These are phyloP conservation scores for Tilletia horrida DNA, from an alignment of 1,284 basidiomycete genomes.

Conservation along the genomic window DNA sequence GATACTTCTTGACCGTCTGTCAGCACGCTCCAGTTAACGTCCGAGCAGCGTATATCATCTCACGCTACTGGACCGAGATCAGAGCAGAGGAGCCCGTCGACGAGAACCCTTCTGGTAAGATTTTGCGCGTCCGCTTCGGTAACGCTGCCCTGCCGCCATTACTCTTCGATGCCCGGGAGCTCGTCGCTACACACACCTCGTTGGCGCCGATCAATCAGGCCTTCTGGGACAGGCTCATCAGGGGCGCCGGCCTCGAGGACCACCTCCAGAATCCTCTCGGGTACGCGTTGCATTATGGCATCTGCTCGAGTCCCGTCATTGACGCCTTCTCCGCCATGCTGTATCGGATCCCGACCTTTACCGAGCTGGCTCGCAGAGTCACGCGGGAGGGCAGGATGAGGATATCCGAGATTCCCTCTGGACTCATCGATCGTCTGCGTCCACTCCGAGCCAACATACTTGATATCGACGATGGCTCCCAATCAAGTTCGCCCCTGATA, in stretches of 20 bases:
- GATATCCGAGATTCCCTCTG: neutral
- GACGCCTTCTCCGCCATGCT: conserved; percentile 6
- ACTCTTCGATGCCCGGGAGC: conserved; percentile 1
- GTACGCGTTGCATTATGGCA: neutral
- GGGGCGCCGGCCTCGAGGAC: neutral
- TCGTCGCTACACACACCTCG: neutral
- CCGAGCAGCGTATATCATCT: conserved; percentile 1
- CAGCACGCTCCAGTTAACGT: neutral
- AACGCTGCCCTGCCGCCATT: no score
- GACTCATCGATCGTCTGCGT: neutral
- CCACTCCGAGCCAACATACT: no score
- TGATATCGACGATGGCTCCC: no score
- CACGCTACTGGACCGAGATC: neutral
- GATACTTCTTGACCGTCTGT: neutral
- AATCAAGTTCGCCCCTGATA: neutral
- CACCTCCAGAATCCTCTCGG: neutral
- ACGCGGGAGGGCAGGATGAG: neutral
- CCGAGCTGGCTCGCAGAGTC: neutral
- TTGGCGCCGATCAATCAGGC: neutral
- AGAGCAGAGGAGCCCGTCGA: neutral
- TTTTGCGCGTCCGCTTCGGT: neutral
- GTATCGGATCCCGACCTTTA: neutral
- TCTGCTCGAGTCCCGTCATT: neutral
- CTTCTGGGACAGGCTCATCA: neutral
- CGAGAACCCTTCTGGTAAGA: neutral